These are phyloP conservation scores for Erysimum cheiranthoides DNA, from an alignment of 345 rosid genomes.

Conservation along the genomic window DNA sequence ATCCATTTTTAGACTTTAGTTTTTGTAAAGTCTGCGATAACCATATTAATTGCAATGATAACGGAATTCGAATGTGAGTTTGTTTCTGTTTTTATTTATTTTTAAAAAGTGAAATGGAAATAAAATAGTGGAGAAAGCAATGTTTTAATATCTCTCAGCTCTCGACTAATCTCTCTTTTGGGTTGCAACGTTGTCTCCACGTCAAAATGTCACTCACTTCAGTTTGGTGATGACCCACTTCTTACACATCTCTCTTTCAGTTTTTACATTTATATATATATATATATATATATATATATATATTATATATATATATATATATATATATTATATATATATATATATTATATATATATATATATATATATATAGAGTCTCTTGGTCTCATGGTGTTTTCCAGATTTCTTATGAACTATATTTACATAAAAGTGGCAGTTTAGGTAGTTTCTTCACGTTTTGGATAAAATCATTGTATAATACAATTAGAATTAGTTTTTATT, in stretches of 20 bases:
- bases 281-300: no score
- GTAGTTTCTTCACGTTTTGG: no score
- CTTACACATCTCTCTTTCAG: neutral
- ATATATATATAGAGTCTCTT: neutral
- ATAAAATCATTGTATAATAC: no score
- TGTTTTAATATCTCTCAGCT: neutral
- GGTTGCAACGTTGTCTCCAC: conserved; percentile 28
- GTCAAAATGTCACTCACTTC: conserved; percentile 16
- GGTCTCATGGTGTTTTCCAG: neutral
- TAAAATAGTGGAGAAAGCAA: conserved; percentile 9
- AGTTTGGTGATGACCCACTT: conserved; percentile 20
- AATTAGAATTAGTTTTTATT: no score
- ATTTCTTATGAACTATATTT: neutral
- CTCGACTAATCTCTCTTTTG: neutral
- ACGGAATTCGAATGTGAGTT: neutral
- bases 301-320: no score
- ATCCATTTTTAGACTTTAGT: no score
- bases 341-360: neutral
- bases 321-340: no score
- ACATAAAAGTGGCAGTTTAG: no score
- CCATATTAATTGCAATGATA: neutral
- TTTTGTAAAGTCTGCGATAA: no score
- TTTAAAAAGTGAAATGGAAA: neutral
- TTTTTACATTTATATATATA: neutral
- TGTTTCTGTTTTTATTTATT: no score